Evolutionary conservation across 306 rosid genomes (phyloP), one percentile per base, ranked within the genome.

Genomic region (Begonia peltatifolia): DNA sequence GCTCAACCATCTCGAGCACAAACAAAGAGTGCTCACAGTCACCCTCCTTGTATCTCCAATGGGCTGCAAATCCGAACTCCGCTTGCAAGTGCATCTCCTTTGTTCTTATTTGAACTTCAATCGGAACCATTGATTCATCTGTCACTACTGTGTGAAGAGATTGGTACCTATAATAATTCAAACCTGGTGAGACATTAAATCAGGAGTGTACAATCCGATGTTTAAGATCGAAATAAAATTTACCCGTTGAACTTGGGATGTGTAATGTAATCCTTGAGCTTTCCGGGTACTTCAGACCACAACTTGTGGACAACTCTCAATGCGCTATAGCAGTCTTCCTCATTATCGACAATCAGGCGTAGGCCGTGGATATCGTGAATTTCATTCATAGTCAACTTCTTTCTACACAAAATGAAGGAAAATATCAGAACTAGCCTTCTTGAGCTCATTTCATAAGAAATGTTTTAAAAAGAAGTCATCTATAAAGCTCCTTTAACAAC

Each of bases 1-100:
- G 86, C 71, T 90, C 95, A 3, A 90, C 88, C 99, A 86, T 86
- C 82, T 86, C 95, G 62, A 90, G 88, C 58, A 86, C 94, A 59
- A 80, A 83, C 1, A 92, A 77, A 16, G 95, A 68, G 62, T 75
- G 93, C 71, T 81, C 79, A 63, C 95, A 70, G 48, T 90, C 93
- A 16, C 90, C 95, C 76, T 90, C 99, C 76, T 90, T 90, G 68
- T 90, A 90, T 56, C 99, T 80, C 99, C 99, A 90, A 68, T 90
- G 99, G 55, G 99, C 99, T 38, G 99, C 99, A 68, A 90, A 76
- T 65, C 99, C 99, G 66, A 74, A 86, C 65, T 90, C 99, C 2
- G 99, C 95, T 67, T 90, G 95, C 73, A 86, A 68, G 71, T 90
- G 94, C 99, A 90, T 90, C 57, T 83, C 88, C 67, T 73, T 83